Percentiles rank a stretch among this genome's conserved stretches.
Evolutionary conservation across 495 filamentous ascomycete species (phyloP).

Genomic region (Penicillium atrosanguineum): DNA sequence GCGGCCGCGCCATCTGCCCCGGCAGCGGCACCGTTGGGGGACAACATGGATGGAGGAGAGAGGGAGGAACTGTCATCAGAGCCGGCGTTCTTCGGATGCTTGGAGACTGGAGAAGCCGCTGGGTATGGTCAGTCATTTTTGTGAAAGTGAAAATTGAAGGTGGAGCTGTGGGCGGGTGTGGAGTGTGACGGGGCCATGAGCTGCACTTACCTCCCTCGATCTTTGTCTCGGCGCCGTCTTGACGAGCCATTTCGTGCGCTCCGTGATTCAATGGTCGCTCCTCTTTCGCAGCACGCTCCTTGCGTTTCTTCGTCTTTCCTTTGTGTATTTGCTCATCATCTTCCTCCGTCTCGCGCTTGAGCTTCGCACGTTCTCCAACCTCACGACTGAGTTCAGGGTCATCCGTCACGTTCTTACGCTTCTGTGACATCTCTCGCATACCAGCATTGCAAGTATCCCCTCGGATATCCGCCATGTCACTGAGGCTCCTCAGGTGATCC

Average conservation of each 20-base stretch:
- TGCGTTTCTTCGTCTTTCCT: conserved; percentile 51
- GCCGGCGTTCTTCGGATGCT: conserved; percentile 50
- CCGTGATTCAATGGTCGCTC: conserved; percentile 60
- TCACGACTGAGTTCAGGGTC: conserved; percentile 48
- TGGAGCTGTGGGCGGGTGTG: conserved; percentile 15
- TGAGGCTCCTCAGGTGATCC: conserved; percentile 62
- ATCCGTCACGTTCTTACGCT: conserved; percentile 59
- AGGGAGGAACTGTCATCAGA: conserved; percentile 60
- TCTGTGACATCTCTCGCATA: conserved; percentile 66
- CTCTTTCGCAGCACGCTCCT: conserved; percentile 48
- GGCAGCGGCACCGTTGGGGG: conserved; percentile 54
- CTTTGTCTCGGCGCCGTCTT: conserved; percentile 59
- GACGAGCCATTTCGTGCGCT: conserved; percentile 62
- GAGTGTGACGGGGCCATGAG: conserved; percentile 2
- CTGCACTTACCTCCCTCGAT: conserved; percentile 59
- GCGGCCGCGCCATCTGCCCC: conserved; percentile 41
- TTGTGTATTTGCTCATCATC: conserved; percentile 53
- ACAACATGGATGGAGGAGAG: conserved; percentile 50
- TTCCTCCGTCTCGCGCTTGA: conserved; percentile 53
- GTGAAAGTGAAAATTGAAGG: conserved; percentile 7
- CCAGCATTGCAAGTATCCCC: conserved; percentile 64
- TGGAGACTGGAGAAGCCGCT: conserved; percentile 47
- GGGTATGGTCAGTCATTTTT: conserved; percentile 13
- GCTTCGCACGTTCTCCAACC: conserved; percentile 40
- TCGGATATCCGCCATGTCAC: conserved; percentile 62